Evolutionary conservation across 202 grass and related monocot genomes (phyloP).

Genomic region (Saccharum hybrid): DNA sequence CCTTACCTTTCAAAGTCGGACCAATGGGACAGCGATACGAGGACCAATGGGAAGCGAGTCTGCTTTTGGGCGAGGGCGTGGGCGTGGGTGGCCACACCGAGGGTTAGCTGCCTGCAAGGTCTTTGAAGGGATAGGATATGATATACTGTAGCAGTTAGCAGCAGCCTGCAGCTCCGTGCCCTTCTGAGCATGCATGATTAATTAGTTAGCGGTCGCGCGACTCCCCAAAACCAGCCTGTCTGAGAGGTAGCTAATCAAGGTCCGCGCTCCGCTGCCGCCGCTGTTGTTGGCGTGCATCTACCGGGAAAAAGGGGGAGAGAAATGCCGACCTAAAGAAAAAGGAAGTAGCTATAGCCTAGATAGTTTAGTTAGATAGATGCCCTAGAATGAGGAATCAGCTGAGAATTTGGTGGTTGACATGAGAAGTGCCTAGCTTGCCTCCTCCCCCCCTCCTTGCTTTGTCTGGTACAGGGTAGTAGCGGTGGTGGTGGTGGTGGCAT

Average conservation of each 20-base stretch:
- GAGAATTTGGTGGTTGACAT: slow-evolving; percentile 53
- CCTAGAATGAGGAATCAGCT: slow-evolving; percentile 48
- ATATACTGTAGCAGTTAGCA: background rate
- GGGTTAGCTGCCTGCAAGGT: background rate
- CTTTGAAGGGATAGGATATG: slow-evolving; percentile 4
- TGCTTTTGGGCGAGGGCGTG: background rate
- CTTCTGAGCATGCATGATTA: slow-evolving; percentile 8
- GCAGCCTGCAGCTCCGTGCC: no score
- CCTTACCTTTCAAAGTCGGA: slow-evolving; percentile 17
- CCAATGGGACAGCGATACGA: slow-evolving; percentile 51
- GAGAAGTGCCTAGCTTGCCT: slow-evolving; percentile 32
- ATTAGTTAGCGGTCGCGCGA: slow-evolving; percentile 43
- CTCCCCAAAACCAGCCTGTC: slow-evolving; percentile 55
- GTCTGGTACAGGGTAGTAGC: slow-evolving; percentile 48
- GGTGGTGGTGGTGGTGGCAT: slow-evolving; percentile 28
- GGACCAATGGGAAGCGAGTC: slow-evolving; percentile 28
- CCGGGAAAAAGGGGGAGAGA: background rate
- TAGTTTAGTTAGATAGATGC: slow-evolving; percentile 42
- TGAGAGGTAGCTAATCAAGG: slow-evolving; percentile 15
- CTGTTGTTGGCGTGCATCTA: background rate
- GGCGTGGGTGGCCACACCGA: slow-evolving; percentile 40
- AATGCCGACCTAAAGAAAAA: background rate
- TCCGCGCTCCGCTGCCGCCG: background rate
- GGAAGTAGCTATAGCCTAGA: background rate
- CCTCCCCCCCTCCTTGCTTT: background rate